Evolutionary conservation across 169 alveolate genomes (phyloP), one percentile per base, ranked within the genome.

Genomic region (Plasmodium berghei): DNA sequence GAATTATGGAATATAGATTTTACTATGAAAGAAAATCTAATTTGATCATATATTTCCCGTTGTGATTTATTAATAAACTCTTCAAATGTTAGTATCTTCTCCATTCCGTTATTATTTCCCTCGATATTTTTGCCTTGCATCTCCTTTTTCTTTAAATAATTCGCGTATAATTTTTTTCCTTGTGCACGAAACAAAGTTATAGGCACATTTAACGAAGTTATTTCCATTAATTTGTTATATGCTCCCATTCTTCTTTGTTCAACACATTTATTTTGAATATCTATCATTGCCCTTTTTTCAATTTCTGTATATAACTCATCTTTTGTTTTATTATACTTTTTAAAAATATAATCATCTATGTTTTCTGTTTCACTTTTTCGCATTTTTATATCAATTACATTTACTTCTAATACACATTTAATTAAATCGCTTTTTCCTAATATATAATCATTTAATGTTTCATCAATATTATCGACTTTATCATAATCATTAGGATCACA

Each of bases 231-330:
- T 69, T 83, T 83, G 67, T 83, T 83, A 67, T 83, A 83, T 40
- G 90, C 73, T 66, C 69, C 90, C 90, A 83, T 83, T 83, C 90
- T 83, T 71, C 83, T 83, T 71, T 83, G 85, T 42, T 83, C 80
- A 20, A 83, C 85, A 54, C 90, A 83, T 83, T 83, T 83, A 49
- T 58, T 55, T 45, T 83, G 80, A 28, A 83, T 83, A 49, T 83
- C 90, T 45, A 67, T 83, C 59, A 83, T 67, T 26, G 90, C 90
- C 52, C 70, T 64, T 9, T 46, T 61, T 83, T 83, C 90, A 34
- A 83, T 59, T 18, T 83, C 90, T 10, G 67, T 56, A 67, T 83
- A 71, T 55, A 83, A 48, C 28, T 83, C 90, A 55, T 83, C 75
- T 9, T 14, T n/a, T 48, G 85, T 83, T 55, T 83, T 83, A 61